Evolutionary conservation across 768 basidiomycete genomes (phyloP), one percentile per base, ranked within the genome.

Genomic region (Phanerochaete sordida): DNA sequence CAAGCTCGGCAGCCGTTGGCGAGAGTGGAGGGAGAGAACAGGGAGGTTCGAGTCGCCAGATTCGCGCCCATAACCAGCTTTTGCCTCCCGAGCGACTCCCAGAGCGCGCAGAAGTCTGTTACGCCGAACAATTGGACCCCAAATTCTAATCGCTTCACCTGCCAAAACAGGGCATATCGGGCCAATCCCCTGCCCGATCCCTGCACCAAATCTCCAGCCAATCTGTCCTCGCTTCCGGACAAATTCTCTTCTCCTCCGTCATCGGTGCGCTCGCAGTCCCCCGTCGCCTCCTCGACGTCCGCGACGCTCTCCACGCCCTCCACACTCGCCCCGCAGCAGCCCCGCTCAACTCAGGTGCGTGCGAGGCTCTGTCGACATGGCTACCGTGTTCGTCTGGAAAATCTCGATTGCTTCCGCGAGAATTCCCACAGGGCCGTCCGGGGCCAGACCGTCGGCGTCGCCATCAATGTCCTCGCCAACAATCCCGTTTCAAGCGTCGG

Each of bases 121-220:
- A 21, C 52, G 35, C 53, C 33, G 31, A 16, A 43, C 53, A 54
- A 54, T 54, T 43, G 35, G 31, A 35, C 53, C 53, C 53, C 53
- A 54, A 39, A 43, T 54, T 26, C 35, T 33, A 33, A 54, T 26
- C 53, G 15, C 53, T 23, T 12, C 35, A 26, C 37, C 35, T 43
- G 53, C 53, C 53, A 24, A 13, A 24, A 7, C 16, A 26, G 37
- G 35, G 19, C 33, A 26, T 12, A 54, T 37, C 53, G 53, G 53
- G 35, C 31, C 21, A 54, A 54, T 54, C 53, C 23, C 37, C 4
- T 11, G 8, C 11, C 39, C 8, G 39, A 43, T 19, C 39, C 19
- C 5, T 43, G 8, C 11, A 12, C 39, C 39, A 19, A 43, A 43
- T 43, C 4, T 43, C 4, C 19, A 4, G 4, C 4, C 39, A 43